Evolutionary conservation across 345 rosid species (phyloP).

Genomic region (Populus tremula): DNA sequence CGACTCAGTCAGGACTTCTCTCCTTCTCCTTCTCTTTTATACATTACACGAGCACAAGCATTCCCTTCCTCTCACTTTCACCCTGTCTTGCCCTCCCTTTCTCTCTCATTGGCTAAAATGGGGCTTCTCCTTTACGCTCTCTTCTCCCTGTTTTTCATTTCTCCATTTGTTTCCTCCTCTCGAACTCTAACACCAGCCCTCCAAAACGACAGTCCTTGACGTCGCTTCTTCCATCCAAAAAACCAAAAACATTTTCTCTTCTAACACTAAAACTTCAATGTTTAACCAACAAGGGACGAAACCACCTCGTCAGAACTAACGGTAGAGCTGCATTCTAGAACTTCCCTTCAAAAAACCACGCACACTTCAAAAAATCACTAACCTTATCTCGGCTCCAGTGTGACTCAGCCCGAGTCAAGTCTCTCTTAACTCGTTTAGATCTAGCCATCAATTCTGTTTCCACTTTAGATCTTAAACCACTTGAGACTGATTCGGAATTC

Average conservation of each 20-base stretch:
- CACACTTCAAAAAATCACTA: constrained; percentile 59
- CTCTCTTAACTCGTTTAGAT: constrained; percentile 50
- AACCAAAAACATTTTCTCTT: constrained; percentile 23
- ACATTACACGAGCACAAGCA: not conserved
- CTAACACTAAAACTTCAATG: constrained; percentile 6
- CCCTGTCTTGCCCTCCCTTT: not conserved
- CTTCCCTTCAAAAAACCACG: constrained; percentile 31
- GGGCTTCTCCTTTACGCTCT: not conserved
- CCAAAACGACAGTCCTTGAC: constrained; percentile 34
- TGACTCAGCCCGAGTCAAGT: constrained; percentile 65
- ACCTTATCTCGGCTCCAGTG: constrained; percentile 60
- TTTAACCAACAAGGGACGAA: not conserved
- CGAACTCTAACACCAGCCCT: constrained; percentile 24
- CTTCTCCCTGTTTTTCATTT: constrained; percentile 23
- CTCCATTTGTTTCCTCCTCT: constrained; percentile 28
- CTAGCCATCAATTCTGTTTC: constrained; percentile 42
- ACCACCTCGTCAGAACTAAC: constrained; percentile 25
- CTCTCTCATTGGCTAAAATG: not conserved
- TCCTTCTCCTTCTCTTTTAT: no score
- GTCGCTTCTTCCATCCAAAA: constrained; percentile 41
- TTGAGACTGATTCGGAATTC: constrained; percentile 18
- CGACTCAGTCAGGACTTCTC: not conserved
- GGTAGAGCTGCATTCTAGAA: constrained; percentile 53
- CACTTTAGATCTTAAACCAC: constrained; percentile 52
- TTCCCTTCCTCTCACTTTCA: not conserved